These are phyloP conservation scores for Monilinia vaccinii-corymbosi DNA, from an alignment of 2,329 filamentous ascomycete genomes.

Conservation along the genomic window DNA sequence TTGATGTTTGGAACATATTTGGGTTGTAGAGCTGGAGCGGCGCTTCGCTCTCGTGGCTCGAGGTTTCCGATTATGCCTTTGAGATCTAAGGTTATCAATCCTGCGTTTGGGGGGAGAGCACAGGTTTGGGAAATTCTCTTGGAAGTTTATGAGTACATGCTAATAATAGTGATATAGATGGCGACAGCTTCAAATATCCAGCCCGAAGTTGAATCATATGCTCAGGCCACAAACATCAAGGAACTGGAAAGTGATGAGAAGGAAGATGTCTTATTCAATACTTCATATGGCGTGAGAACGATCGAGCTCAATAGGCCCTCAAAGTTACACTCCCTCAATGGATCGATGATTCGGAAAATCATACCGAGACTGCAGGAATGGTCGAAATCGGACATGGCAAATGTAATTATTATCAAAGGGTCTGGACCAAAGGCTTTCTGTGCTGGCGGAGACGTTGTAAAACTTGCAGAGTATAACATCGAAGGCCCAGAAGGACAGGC, in stretches of 20 bases:
- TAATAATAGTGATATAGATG: constrained; percentile 32
- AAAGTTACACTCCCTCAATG: constrained; percentile 88
- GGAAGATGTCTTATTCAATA: constrained; percentile 89
- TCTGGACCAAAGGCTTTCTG: constrained; percentile 79
- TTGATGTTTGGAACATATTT: constrained; percentile 51
- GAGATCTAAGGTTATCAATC: constrained; percentile 61
- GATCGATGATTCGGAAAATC: constrained; percentile 93
- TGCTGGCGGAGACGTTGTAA: constrained; percentile 83
- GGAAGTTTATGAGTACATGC: constrained; percentile 12
- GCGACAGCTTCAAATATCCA: constrained; percentile 20
- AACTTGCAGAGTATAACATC: constrained; percentile 66
- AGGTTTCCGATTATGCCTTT: constrained; percentile 61
- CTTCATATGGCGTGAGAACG: constrained; percentile 78
- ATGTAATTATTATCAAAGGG: constrained; percentile 87
- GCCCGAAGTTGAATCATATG: background rate
- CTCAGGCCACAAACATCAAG: constrained; percentile 23
- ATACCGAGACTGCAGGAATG: constrained; percentile 82
- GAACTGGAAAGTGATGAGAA: constrained; percentile 53
- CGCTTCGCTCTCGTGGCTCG: constrained; percentile 36
- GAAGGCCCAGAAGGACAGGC: constrained; percentile 60
- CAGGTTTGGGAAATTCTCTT: constrained; percentile 35
- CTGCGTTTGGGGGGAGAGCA: constrained; percentile 43
- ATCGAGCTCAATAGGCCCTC: constrained; percentile 89
- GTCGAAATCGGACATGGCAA: constrained; percentile 90
- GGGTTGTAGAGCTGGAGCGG: constrained; percentile 43